These are phyloP conservation scores for Trichoderma asperelloides DNA, from an alignment of 495 filamentous ascomycete species.

Conservation along the genomic window DNA sequence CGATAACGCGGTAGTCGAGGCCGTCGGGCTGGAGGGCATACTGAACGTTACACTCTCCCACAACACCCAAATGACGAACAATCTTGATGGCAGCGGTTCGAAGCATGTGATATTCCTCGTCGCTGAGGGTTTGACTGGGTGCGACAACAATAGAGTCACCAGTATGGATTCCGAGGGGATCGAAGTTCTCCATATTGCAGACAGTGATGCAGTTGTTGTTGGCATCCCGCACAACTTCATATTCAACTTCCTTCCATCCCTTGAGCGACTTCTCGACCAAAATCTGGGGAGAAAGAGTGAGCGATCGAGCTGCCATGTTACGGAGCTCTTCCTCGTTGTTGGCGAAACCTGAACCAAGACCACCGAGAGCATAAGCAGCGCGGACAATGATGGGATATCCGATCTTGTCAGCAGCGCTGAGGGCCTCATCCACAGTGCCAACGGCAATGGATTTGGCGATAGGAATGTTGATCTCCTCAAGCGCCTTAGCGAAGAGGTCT, in stretches of 20 bases:
- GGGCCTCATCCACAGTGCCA: conserved; percentile 78
- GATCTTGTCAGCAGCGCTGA: conserved; percentile 73
- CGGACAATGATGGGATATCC: conserved; percentile 97
- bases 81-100: conserved; percentile 94
- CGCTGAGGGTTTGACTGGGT: conserved; percentile 88
- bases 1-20: conserved; percentile 93
- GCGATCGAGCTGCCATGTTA: conserved; percentile 83
- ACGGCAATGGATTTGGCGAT: conserved; percentile 95
- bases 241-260: conserved; percentile 98
- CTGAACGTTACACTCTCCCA: conserved; percentile 97
- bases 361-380: conserved; percentile 90
- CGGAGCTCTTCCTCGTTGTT: conserved; percentile 86
- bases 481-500: conserved; percentile 87
- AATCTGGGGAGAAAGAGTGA: conserved; percentile 94
- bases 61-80: conserved; percentile 87
- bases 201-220: conserved; percentile 97
- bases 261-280: conserved; percentile 98
- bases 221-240: conserved; percentile 91
- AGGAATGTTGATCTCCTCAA: conserved; percentile 86
- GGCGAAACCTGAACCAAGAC: conserved; percentile 95
- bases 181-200: conserved; percentile 99
- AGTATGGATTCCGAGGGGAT: conserved; percentile 91
- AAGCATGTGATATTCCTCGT: conserved; percentile 99
- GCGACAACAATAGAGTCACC: conserved; percentile 97
- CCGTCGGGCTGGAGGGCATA: conserved; percentile 93